These are phyloP conservation scores for Trichoderma sp. DNA, from an alignment of 2,329 filamentous ascomycete genomes.

Conservation along the genomic window DNA sequence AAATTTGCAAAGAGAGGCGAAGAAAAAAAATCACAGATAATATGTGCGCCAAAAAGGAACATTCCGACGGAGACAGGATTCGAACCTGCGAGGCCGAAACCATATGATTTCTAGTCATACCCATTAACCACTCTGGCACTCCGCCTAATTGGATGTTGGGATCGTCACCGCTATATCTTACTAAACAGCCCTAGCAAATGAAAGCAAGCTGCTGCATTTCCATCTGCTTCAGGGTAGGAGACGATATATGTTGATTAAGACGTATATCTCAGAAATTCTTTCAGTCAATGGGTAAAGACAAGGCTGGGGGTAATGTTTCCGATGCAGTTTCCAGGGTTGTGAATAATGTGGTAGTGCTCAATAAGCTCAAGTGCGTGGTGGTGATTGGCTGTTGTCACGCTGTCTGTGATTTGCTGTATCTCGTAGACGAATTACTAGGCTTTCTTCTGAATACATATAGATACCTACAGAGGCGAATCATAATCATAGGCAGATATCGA, in stretches of 20 bases:
- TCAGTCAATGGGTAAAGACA: neutral
- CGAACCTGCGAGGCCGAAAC: conserved; percentile 23
- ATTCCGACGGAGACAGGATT: conserved; percentile 15
- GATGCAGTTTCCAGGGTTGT: neutral
- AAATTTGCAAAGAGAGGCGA: neutral
- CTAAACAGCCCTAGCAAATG: neutral
- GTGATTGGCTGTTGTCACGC: neutral
- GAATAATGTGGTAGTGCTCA: neutral
- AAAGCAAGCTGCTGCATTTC: neutral
- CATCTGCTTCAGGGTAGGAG: neutral
- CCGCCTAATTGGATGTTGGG: conserved; percentile 7
- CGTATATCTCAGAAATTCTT: neutral
- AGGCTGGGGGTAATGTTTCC: neutral
- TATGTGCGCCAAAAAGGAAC: neutral
- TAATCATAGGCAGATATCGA: neutral
- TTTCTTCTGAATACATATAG: no score
- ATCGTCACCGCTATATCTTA: neutral
- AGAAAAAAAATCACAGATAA: neutral
- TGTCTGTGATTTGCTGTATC: neutral
- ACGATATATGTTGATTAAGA: neutral
- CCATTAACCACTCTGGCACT: conserved; percentile 24
- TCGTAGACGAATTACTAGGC: neutral
- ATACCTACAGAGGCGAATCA: no score
- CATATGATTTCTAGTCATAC: conserved; percentile 25
- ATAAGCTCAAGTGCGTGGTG: neutral